Evolutionary conservation across 495 filamentous ascomycete species (phyloP).

Genomic region (Penicillium steckii): DNA sequence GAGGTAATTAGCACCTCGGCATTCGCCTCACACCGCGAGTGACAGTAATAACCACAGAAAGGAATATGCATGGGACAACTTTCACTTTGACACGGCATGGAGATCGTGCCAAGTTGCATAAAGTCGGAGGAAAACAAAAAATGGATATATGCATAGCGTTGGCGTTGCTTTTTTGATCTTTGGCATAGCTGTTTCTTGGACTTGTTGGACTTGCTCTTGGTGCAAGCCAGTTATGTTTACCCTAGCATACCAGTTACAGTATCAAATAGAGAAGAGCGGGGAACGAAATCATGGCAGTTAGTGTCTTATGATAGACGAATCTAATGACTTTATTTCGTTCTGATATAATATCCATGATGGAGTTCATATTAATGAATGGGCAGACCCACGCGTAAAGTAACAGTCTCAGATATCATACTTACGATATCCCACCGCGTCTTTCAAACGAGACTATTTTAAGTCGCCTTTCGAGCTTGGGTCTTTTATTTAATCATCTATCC

Average conservation of each 20-base stretch:
- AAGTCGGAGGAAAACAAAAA: slow-evolving; percentile 12
- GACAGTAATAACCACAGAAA: not conserved
- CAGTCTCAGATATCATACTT: no score
- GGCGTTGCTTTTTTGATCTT: slow-evolving; percentile 7
- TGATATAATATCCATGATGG: no score
- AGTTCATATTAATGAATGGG: no score
- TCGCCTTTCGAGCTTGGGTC: no score
- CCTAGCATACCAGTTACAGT: not conserved
- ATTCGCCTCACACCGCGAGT: not conserved
- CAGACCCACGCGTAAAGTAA: no score
- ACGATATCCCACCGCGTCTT: no score
- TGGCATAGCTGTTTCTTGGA: not conserved
- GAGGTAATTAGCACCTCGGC: not conserved
- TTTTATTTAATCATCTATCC: no score
- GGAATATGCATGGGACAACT: not conserved
- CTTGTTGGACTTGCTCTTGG: no score
- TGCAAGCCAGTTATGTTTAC: not conserved
- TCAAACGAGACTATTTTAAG: no score
- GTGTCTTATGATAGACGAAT: not conserved
- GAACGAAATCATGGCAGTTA: not conserved
- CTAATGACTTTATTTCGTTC: not conserved
- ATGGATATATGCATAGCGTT: slow-evolving; percentile 9
- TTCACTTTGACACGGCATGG: not conserved
- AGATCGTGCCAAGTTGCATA: slow-evolving; percentile 6
- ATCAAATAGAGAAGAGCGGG: not conserved